phyloP scores from a whole-genome alignment of 768 basidiomycete genomes.

The Hygrophorus pudorinus region DNA sequence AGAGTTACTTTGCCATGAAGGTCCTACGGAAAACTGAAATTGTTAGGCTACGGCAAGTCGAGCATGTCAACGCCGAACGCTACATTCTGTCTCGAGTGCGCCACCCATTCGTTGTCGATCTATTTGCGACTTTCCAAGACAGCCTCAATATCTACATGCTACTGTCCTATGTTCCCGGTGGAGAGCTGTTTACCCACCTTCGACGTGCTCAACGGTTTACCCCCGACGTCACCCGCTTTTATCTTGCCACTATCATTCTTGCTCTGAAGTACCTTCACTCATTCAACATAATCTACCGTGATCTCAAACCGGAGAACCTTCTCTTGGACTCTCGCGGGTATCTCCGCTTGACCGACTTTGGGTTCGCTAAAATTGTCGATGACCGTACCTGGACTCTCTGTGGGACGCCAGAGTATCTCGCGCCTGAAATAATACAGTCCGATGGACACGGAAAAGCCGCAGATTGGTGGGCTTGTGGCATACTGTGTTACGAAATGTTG shows the following conservation, averaged over 20 bases:
- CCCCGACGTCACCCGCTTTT: conserved; percentile 96
- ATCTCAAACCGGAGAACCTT: conserved; percentile 98
- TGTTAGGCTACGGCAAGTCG: conserved; percentile 86
- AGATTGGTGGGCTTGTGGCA: conserved; percentile 99
- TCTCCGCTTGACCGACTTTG: conserved; percentile 93
- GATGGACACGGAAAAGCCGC: conserved; percentile 98
- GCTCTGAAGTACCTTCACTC: conserved; percentile 92
- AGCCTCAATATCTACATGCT: conserved; percentile 97
- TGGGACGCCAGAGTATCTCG: conserved; percentile 93
- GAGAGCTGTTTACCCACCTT: conserved; percentile 94
- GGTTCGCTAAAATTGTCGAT: conserved; percentile 95
- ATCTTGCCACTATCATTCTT: conserved; percentile 91
- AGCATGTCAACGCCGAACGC: conserved; percentile 96
- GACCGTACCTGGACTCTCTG: conserved; percentile 98
- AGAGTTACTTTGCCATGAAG: conserved; percentile 78
- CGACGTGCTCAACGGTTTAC: conserved; percentile 92
- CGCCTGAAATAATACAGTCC: conserved; percentile 96
- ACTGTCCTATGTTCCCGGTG: conserved; percentile 92
- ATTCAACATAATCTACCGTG: conserved; percentile 96
- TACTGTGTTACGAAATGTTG: conserved; percentile 97
- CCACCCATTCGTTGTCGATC: conserved; percentile 94
- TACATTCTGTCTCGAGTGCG: conserved; percentile 85
- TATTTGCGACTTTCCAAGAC: conserved; percentile 94
- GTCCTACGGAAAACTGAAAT: conserved; percentile 81
- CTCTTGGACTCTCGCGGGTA: conserved; percentile 90